Evolutionary conservation across 139 green algal species (phyloP), one percentile per base, ranked within the genome.

Genomic region (Coelastrella sp.): DNA sequence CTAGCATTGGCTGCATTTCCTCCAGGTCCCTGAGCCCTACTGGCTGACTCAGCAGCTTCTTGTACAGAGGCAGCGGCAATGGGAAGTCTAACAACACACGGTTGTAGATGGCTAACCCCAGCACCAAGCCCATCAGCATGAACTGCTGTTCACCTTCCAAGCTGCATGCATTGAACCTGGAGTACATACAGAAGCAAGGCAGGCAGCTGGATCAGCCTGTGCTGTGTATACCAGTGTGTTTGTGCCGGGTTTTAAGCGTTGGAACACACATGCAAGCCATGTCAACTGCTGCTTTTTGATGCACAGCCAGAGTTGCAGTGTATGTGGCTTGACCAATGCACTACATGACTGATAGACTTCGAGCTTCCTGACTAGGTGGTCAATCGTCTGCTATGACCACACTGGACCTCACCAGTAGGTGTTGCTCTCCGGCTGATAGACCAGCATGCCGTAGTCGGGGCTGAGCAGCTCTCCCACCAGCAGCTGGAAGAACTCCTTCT

Each of bases 401-500:
- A 1, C 32, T 47, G 32, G 32, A 47, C 32, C 61, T 71, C 61
- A 96, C 97, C 97, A 99, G 92, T 98, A 99, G 0, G 96, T 99
- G 65, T 95, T 95, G 64, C 91, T 96, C 90, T 98, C 96, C 11
- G 91, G 60, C 81, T 96, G 93, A 66, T 94, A 92, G 7, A 89
- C 88, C 59, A 99, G 95, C 93, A 99, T 96, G 89, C 97, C 97
- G 91, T 97, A 98, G 90, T 98, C 97, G 3, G 97, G 95, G 68
- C 85, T 96, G 20, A 99, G 95, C 91, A 99, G 94, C 94, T 98
- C 93, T 3, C 95, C 94, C 64, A 99, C 90, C 64, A 99, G 94
- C 87, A 99, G 96, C 94, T 98, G 95, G 94, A 99, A 99, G 87
- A 99, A 99, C 94, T 99, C 97, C 94, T 98, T 99, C 92, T 97